Base-by-base conservation (phyloP, 176 grass and related monocot species). In the Bonia amplexicaulis region DNA sequence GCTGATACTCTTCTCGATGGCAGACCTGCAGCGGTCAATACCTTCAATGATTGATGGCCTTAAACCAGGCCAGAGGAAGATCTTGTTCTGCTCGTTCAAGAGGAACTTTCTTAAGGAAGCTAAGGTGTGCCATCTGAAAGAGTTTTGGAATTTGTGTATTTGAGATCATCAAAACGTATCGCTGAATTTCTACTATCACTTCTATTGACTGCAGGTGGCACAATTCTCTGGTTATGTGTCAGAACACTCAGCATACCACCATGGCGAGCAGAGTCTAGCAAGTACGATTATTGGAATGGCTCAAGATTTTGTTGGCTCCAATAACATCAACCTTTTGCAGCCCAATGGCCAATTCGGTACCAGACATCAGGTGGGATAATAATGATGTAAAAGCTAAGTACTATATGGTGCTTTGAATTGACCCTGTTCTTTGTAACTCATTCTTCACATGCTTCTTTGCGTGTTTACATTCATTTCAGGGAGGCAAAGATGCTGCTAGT, bases 211-310 rank as follows among this genome's bases (percentile, higher is more conserved):
- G 84, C 78, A 98, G 96, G 96, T 99, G 31, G 89, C 96, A 4
- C 96, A 96, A 14, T 99, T 99, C 47, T 88, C 88, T 76, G 96
- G 96, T 84, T 99, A 99, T 82, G 93, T 96, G 25, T 96, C 93
- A 17, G 96, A 99, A 63, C 93, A 99, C 69, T 94, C 96, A 7
- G 96, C 93, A 20, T 96, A 96, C 78, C 88, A 99, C 81, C 93
- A 96, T 55, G 96, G 88, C 35, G 89, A 99, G 48, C 93, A 95
- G 78, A 94, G 90, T 83, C 80, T 99, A 51, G 88, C 86, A 53
- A 84, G 91, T 44, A 99, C 96, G 6, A 96, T 96, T 37, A 17
- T 95, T 89, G 93, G 93, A 83, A 99, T 99, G 96, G 96, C 96
- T 80, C 96, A 99, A 89, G 82, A 86, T 76, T 99, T 96, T 82